Percentiles rank a stretch among this genome's conserved stretches.
phyloP scores from a whole-genome alignment of 75 land plant genomes.

The Cryptomeria japonica region DNA sequence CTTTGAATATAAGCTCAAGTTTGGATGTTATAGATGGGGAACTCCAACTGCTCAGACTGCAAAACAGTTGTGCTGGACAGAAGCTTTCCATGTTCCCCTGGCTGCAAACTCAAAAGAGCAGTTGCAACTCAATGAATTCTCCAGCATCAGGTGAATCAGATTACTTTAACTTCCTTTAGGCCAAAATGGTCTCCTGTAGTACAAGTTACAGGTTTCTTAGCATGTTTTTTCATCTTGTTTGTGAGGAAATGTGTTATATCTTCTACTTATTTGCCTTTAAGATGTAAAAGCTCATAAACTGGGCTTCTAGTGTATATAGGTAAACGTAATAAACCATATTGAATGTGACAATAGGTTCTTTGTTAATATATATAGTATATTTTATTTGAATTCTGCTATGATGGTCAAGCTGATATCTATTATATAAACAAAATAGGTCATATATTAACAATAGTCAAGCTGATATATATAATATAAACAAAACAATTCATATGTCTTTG shows the following conservation, averaged over 20 bases:
- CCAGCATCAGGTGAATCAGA: background rate
- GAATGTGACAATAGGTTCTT: too few relatives aligned
- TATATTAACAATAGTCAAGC: too few relatives aligned
- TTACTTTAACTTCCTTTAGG: background rate
- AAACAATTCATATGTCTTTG: too few relatives aligned
- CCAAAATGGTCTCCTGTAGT: background rate
- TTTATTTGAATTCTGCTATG: too few relatives aligned
- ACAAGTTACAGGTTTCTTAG: background rate
- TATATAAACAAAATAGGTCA: too few relatives aligned
- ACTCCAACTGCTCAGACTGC: constrained; percentile 40
- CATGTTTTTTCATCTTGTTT: background rate
- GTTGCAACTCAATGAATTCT: constrained; percentile 21
- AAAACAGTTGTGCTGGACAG: constrained; percentile 55
- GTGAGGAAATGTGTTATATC: background rate
- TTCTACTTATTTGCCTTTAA: too few relatives aligned
- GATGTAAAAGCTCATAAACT: too few relatives aligned
- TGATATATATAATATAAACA: too few relatives aligned
- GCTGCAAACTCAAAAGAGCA: constrained; percentile 23
- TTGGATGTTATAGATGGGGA: constrained; percentile 59
- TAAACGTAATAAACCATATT: too few relatives aligned
- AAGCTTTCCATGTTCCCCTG: constrained; percentile 62
- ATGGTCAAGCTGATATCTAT: too few relatives aligned
- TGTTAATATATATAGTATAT: too few relatives aligned
- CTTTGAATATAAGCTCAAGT: constrained; percentile 39
- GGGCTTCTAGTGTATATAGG: too few relatives aligned